Percentiles rank a stretch among this genome's conserved stretches.
Conservation (phyloP, 2,329 filamentous ascomycete species). For the Basipetospora chlamydospora region DNA sequence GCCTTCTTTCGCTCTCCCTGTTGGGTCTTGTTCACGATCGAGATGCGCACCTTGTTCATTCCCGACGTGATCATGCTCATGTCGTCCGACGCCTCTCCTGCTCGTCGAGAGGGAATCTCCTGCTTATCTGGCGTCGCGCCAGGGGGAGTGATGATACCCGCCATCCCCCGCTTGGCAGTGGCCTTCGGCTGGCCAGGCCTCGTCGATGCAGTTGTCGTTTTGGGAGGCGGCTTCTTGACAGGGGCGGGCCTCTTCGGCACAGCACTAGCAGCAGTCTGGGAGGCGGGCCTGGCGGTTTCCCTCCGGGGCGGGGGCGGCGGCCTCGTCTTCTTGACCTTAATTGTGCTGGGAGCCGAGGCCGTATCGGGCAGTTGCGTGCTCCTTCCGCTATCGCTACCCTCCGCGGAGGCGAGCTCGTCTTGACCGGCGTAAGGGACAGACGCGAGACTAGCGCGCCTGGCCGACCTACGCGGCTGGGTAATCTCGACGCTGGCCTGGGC, state of each 20-base stretch:
- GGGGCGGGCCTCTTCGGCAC: constrained; percentile 11
- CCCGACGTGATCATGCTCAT: constrained; percentile 41
- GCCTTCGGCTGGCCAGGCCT: too few relatives aligned
- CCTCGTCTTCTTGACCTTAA: constrained; percentile 7
- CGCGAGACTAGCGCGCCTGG: constrained; percentile 35
- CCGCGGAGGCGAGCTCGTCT: too few relatives aligned
- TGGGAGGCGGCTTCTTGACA: too few relatives aligned
- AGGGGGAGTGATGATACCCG: neutral
- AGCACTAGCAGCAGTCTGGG: constrained; percentile 22
- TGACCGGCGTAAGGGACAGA: too few relatives aligned
- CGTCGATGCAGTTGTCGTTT: too few relatives aligned
- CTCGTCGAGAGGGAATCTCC: too few relatives aligned
- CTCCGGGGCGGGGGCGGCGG: constrained; percentile 12
- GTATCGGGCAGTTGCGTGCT: constrained; percentile 1
- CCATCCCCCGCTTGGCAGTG: neutral
- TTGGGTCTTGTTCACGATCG: constrained; percentile 42
- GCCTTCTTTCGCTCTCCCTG: constrained; percentile 26
- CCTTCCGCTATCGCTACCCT: neutral
- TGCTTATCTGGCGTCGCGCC: neutral
- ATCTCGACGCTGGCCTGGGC: neutral
- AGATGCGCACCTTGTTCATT: constrained; percentile 51
- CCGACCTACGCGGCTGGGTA: constrained; percentile 17
- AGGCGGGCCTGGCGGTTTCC: constrained; percentile 19
- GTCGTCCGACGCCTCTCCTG: constrained; percentile 13
- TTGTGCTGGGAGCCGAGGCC: neutral